Evolutionary conservation across 768 basidiomycete species (phyloP), one percentile per base, ranked within the genome.

Genomic region (Suillus decipiens): DNA sequence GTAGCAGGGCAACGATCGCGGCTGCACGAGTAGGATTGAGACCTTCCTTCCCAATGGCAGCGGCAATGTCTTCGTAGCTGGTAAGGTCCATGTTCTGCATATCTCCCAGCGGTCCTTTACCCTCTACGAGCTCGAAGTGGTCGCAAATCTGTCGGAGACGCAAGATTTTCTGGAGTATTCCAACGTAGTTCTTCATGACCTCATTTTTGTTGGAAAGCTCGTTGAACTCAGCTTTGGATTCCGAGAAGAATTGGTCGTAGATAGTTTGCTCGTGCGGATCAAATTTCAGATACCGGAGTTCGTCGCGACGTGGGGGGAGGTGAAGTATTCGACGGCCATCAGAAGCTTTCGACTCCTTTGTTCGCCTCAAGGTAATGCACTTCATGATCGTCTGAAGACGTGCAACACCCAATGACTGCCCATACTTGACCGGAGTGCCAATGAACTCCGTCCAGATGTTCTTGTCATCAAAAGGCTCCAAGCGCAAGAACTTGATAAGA

Each of bases 101-200:
- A 34, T 83, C 82, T 62, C 78, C 81, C 11, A 73, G 72, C n/a
- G 51, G 56, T 55, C 80, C 85, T 70, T 92, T 90, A 48, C 87
- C 88, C 70, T 90, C 84, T 5, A 98, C 90, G 41, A 98, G 83
- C 70, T 94, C 93, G 69, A 85, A 93, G 76, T 99, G 96, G 72
- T 98, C 95, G 76, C 97, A 99, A 56, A 99, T 99, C 79, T 99
- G 96, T 60, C 97, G 91, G 53, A 99, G 83, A 28, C 96, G 92
- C 59, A 99, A 81, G 63, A 99, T 93, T 81, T 96, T 95, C 77
- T 98, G 96, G 68, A 99, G 77, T 70, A 99, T 96, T 61, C 95
- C 94, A 67, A 97, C 97, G 72, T 96, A 97, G 73, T 97, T 98
- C 84, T 97, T 97, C 89, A 96, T 93, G 60, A 97, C 90, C 74